Evolutionary conservation across 495 filamentous ascomycete genomes (phyloP).

Genomic region (Podospora didyma): DNA sequence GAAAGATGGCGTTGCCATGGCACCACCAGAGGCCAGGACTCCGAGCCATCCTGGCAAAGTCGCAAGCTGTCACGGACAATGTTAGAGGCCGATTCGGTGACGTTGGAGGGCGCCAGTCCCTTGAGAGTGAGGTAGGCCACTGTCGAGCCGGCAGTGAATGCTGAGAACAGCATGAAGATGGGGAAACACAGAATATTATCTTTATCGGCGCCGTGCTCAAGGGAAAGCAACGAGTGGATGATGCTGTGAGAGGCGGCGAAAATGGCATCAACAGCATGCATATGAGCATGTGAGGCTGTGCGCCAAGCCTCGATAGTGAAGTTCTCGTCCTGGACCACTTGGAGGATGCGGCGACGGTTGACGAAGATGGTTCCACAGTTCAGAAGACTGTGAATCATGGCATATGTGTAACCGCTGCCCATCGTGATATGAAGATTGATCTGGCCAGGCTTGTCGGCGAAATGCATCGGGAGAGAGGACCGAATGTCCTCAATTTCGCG

Average conservation of each 20-base stretch:
- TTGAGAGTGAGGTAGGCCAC: conserved; percentile 49
- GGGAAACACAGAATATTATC: conserved; percentile 47
- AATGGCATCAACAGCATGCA: conserved; percentile 40
- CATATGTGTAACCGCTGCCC: conserved; percentile 49
- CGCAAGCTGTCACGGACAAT: conserved; percentile 48
- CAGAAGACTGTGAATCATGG: conserved; percentile 48
- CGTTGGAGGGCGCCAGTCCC: conserved; percentile 41
- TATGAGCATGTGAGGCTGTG: conserved; percentile 32
- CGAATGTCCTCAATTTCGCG: conserved; percentile 43
- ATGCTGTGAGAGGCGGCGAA: conserved; percentile 48
- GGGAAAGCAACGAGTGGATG: conserved; percentile 39
- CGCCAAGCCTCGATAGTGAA: conserved; percentile 45
- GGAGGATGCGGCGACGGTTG: conserved; percentile 47
- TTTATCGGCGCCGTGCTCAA: conserved; percentile 46
- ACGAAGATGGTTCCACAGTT: conserved; percentile 50
- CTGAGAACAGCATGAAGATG: conserved; percentile 50
- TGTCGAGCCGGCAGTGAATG: conserved; percentile 48
- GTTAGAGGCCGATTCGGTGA: conserved; percentile 40
- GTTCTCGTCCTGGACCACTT: conserved; percentile 40
- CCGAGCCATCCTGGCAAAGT: conserved; percentile 43
- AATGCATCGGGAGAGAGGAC: conserved; percentile 42
- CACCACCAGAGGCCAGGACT: conserved; percentile 47
- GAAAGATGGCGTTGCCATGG: conserved; percentile 48
- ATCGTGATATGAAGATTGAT: conserved; percentile 51
- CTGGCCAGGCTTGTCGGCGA: conserved; percentile 46